A percentile compares a stretch with the other conserved stretches of the same genome.
These are phyloP conservation scores for Angophora floribunda DNA, from an alignment of 345 rosid species.

Conservation along the genomic window DNA sequence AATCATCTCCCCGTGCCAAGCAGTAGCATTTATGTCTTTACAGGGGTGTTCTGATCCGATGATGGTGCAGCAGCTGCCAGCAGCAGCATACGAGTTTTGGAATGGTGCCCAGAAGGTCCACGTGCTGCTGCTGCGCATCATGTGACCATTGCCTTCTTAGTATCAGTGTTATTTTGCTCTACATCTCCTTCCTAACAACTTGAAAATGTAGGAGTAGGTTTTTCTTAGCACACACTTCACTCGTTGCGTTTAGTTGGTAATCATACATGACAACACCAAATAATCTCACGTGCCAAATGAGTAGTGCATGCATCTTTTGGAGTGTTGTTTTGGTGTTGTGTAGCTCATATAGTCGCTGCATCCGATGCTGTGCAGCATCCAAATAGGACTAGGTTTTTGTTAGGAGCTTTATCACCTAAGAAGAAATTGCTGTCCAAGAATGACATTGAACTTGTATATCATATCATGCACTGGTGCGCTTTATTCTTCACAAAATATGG, in stretches of 20 bases:
- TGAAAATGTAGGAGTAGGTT: background rate
- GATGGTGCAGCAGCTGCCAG: background rate
- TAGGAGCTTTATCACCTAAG: background rate
- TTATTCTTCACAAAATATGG: background rate
- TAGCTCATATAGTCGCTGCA: background rate
- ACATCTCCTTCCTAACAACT: background rate
- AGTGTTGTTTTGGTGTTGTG: background rate
- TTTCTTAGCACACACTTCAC: background rate
- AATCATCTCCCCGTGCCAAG: background rate
- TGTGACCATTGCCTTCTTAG: background rate
- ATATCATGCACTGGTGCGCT: background rate
- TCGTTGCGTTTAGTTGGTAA: background rate
- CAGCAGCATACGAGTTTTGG: background rate
- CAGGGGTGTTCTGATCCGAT: background rate
- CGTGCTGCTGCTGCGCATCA: background rate
- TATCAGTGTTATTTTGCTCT: background rate
- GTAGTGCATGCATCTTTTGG: background rate
- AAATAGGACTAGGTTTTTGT: background rate
- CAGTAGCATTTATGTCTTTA: background rate
- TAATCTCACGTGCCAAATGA: background rate
- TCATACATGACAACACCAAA: background rate
- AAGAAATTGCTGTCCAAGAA: background rate
- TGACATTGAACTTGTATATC: background rate
- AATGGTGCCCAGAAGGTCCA: background rate
- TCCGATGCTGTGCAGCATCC: background rate